Conservation (phyloP, 768 basidiomycete genomes). For the Trametes cingulata region DNA sequence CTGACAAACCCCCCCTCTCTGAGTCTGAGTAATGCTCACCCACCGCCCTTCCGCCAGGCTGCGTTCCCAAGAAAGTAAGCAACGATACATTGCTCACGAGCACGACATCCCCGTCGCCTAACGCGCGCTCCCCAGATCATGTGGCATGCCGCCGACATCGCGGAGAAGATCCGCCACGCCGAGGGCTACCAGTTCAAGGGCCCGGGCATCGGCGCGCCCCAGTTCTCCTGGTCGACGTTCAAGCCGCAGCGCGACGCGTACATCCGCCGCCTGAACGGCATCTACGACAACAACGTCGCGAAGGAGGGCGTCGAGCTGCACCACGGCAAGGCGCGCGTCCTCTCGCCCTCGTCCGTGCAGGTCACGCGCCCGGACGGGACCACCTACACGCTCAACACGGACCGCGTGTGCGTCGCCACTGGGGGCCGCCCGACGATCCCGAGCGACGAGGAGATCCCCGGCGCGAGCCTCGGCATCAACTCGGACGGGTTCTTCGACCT, state of each 20-base stretch:
- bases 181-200: conserved; percentile 74
- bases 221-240: conserved; percentile 89
- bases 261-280: conserved; percentile 83
- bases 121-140: conserved; percentile 62
- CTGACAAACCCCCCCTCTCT: not conserved
- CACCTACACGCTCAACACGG: conserved; percentile 71
- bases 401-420: conserved; percentile 81
- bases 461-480: conserved; percentile 86
- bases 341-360: conserved; percentile 68
- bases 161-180: conserved; percentile 81
- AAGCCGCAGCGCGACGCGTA: conserved; percentile 96
- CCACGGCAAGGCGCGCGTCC: conserved; percentile 72
- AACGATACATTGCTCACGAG: not conserved
- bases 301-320: conserved; percentile 90
- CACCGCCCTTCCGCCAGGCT: conserved; percentile 51
- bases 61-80: conserved; percentile 93
- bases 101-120: not conserved
- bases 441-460: conserved; percentile 77
- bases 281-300: conserved; percentile 87
- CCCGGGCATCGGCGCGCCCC: conserved; percentile 46
- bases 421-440: conserved; percentile 87
- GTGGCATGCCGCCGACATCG: conserved; percentile 95
- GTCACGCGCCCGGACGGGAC: conserved; percentile 68
- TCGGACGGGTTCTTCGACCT: conserved; percentile 98
- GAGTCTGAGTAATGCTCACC: not conserved